Base-by-base conservation (phyloP, 208 protist genomes). In the Trypanosoma boissoni region DNA sequence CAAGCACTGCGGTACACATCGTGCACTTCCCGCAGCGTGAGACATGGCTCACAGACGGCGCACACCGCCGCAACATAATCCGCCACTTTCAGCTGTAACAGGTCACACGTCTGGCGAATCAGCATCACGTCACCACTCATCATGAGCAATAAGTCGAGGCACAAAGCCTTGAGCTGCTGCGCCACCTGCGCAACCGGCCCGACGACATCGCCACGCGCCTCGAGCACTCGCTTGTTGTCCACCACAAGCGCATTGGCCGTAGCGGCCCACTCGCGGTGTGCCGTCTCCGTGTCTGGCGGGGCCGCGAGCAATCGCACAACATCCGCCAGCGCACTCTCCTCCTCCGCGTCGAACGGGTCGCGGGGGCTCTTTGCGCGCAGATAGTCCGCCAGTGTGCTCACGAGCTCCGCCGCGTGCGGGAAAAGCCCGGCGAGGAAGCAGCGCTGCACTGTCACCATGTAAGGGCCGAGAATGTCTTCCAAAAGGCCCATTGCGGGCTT, bases 51-150 rank as follows among this genome's bases (percentile, higher is more conserved):
- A 24, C 74, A 82, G 21, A 92, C 71, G 12, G 82, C 76, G 51
- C 83, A 92, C 24, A 85, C 48, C 9, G 79, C 88, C 9, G 76
- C 72, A 12, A 87, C 41, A 45, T 87, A 94, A 56, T 87, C 75
- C 12, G 76, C 58, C 18, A 83, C 61, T 27, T 70, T 71, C n/a
- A 83, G 70, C 23, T 75, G 46, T 27, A 72, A 58, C 10, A 76
- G 56, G 29, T 49, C 21, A 49, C 88, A 95, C 18, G 68, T 72
- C 32, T 82, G 29, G 26, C 67, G 53, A 43, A 95, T 56, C 48
- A 70, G 36, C 39, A 31, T 41, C 3, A 73, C 78, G 45, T 95
- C 88, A 3, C 85, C 77, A 57, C 72, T 91, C 28, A 83, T 74
- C 64, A 90, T 74, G 6, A 91, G 44, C 21, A 95, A 68, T 10